Conservation (phyloP, 768 basidiomycete genomes). For the Mycena latifolia region DNA sequence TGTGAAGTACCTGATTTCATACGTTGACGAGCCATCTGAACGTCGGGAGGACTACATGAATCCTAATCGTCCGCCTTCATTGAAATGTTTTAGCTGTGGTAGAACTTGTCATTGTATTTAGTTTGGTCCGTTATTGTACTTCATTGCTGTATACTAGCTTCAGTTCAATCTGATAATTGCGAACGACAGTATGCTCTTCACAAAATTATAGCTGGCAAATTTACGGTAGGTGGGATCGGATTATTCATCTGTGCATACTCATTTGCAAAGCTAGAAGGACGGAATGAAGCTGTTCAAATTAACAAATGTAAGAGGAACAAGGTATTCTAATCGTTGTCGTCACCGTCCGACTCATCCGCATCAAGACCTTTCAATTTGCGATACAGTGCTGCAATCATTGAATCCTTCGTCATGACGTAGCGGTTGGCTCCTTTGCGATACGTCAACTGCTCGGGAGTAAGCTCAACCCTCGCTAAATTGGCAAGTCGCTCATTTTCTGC, state of each 20-base stretch:
- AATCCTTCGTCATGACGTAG: not conserved
- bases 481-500: not conserved
- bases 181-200: no score
- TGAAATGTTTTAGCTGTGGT: constrained; percentile 41
- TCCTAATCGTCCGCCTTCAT: constrained; percentile 39
- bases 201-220: no score
- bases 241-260: no score
- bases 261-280: no score
- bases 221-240: no score
- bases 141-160: no score
- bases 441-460: constrained; percentile 10
- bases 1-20: constrained; percentile 29
- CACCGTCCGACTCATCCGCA: not conserved
- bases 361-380: constrained; percentile 5
- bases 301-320: not conserved
- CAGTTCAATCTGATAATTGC: no score
- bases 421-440: constrained; percentile 1
- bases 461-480: not conserved
- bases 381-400: constrained; percentile 13
- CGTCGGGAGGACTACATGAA: constrained; percentile 52
- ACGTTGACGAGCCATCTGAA: constrained; percentile 49
- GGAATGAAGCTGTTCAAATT: no score
- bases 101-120: constrained; percentile 31
- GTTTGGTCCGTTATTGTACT: not conserved
- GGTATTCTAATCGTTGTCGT: not conserved